phyloP scores from a whole-genome alignment of 768 basidiomycete species.

The Rhizopogon rudus region DNA sequence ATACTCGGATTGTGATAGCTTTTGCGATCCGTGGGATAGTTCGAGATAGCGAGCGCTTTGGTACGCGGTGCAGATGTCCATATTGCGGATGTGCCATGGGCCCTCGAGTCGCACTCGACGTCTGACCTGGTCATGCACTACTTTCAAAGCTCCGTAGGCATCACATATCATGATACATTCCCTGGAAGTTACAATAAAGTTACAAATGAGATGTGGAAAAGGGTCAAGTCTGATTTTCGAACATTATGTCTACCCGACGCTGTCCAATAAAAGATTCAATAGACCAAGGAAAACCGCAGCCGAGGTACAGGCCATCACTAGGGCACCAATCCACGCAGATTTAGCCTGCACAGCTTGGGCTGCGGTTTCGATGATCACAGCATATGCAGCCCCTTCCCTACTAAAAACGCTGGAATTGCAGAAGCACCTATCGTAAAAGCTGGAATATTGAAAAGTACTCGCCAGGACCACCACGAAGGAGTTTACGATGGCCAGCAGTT shows the following conservation, averaged over 20 bases:
- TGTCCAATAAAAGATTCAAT: conserved; percentile 23
- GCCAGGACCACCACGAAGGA: conserved; percentile 18
- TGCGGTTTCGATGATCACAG: conserved; percentile 15
- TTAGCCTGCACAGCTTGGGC: conserved; percentile 22
- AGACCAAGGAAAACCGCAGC: conserved; percentile 22
- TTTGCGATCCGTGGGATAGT: conserved; percentile 13
- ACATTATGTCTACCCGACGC: no score
- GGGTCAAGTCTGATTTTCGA: no score
- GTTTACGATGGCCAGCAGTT: conserved; percentile 24
- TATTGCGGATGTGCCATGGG: conserved; percentile 50
- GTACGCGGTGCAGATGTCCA: conserved; percentile 9
- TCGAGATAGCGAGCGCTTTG: conserved; percentile 9
- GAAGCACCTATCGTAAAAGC: conserved; percentile 22
- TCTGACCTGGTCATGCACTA: conserved; percentile 9
- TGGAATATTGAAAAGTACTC: conserved; percentile 24
- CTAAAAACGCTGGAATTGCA: conserved; percentile 21
- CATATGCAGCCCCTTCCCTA: conserved; percentile 20
- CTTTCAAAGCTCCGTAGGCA: conserved; percentile 15
- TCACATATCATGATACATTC: no score
- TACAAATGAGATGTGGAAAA: no score
- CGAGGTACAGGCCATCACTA: conserved; percentile 20
- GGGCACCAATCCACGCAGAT: conserved; percentile 34
- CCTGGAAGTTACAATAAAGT: no score
- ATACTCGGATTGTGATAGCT: conserved; percentile 14
- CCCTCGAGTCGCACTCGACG: conserved; percentile 9